Evolutionary conservation across 805 yeast species (phyloP).

Genomic region (Candida parachauliodes): DNA sequence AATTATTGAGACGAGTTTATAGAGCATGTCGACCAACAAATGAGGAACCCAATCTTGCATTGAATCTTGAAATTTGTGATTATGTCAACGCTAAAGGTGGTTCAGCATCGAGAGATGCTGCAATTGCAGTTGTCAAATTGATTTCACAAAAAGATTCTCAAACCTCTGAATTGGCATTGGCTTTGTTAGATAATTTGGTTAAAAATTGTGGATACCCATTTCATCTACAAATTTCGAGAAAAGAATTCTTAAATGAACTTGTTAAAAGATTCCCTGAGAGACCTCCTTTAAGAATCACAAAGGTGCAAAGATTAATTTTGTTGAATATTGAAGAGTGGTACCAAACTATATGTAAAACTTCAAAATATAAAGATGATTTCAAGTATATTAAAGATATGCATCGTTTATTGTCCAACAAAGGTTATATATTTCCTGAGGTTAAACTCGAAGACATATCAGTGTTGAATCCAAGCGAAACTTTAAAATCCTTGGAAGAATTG

Average conservation of each 20-base stretch:
- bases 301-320: constrained; percentile 78
- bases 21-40: constrained; percentile 86
- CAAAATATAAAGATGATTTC: constrained; percentile 86
- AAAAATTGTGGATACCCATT: constrained; percentile 98
- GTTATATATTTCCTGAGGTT: constrained; percentile 90
- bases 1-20: constrained; percentile 44
- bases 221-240: constrained; percentile 90
- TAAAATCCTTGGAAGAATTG: constrained; percentile 84
- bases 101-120: constrained; percentile 86
- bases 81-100: constrained; percentile 91
- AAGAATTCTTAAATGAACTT: constrained; percentile 89
- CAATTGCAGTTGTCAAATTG: constrained; percentile 75
- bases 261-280: constrained; percentile 92
- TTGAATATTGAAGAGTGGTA: constrained; percentile 97
- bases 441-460: constrained; percentile 91
- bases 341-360: constrained; percentile 86
- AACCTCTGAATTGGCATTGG: constrained; percentile 77
- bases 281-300: constrained; percentile 81
- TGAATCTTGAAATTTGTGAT: constrained; percentile 92
- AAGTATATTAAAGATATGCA: constrained; percentile 96
- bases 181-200: constrained; percentile 83
- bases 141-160: constrained; percentile 82
- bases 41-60: constrained; percentile 80
- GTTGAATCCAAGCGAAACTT: constrained; percentile 79
- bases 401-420: constrained; percentile 81